Evolutionary conservation across 169 alveolate species (phyloP).

Genomic region (Cryptosporidium parvum): DNA sequence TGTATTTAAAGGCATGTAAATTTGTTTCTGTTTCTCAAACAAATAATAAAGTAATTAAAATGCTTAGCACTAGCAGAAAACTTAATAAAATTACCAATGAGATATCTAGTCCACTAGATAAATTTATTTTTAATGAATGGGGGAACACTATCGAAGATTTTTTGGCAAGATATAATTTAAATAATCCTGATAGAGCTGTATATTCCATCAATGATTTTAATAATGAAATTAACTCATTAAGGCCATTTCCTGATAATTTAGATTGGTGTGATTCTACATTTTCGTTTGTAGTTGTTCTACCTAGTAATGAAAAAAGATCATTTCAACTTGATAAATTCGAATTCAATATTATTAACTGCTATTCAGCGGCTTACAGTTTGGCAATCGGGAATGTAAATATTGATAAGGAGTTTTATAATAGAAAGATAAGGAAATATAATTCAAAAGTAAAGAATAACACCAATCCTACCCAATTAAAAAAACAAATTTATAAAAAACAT

Average conservation of each 20-base stretch:
- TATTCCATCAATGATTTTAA: conserved; percentile 48
- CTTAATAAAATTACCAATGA: conserved; percentile 23
- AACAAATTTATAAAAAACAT: neutral
- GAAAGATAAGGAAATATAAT: conserved; percentile 33
- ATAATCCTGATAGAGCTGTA: conserved; percentile 50
- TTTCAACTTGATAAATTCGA: conserved; percentile 37
- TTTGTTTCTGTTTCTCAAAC: conserved; percentile 55
- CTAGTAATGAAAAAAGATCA: conserved; percentile 3
- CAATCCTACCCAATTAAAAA: neutral
- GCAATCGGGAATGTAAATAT: neutral
- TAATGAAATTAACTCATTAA: conserved; percentile 43
- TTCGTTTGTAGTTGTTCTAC: conserved; percentile 36
- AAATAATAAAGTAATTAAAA: conserved; percentile 56
- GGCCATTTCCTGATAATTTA: conserved; percentile 64
- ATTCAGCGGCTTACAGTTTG: conserved; percentile 21
- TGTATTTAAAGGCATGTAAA: conserved; percentile 61
- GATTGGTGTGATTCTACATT: conserved; percentile 48
- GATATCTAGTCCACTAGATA: conserved; percentile 17
- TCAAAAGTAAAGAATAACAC: conserved; percentile 22
- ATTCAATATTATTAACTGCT: conserved; percentile 34
- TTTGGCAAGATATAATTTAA: conserved; percentile 60
- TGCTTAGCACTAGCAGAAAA: conserved; percentile 34
- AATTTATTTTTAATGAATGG: conserved; percentile 63
- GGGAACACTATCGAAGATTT: conserved; percentile 39
- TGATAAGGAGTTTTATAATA: conserved; percentile 8